Conservation (phyloP, 1,139 yeast genomes). For the Blastobotrys capitulatus region DNA sequence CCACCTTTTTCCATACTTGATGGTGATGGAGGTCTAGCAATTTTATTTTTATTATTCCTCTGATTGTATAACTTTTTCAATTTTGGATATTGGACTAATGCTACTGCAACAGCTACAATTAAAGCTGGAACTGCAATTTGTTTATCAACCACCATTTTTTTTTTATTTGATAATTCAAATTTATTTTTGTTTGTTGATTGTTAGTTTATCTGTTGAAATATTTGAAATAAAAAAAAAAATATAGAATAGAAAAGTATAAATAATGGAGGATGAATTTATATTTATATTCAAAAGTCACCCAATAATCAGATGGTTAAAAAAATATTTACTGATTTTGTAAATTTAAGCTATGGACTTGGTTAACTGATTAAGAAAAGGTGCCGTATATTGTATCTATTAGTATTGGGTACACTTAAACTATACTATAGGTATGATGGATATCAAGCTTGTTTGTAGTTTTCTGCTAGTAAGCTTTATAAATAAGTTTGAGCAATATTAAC, state of each 20-base stretch:
- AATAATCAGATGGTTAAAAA: neutral
- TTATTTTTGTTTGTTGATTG: neutral
- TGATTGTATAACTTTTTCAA: neutral
- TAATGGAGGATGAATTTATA: neutral
- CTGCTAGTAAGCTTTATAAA: too few species aligned
- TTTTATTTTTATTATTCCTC: neutral
- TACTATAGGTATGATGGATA: too few species aligned
- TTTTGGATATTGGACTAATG: conserved; percentile 2
- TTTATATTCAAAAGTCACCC: neutral
- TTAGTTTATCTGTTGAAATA: neutral
- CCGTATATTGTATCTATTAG: too few species aligned
- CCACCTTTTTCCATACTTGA: conserved; percentile 1
- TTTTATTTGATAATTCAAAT: neutral
- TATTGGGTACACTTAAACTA: too few species aligned
- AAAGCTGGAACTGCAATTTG: conserved; percentile 2
- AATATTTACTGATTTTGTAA: neutral
- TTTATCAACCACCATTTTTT: neutral
- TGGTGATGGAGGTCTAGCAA: conserved; percentile 2
- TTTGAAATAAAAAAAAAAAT: neutral
- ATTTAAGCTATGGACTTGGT: neutral
- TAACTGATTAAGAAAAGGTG: conserved; percentile 6
- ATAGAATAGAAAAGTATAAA: neutral
- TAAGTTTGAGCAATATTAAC: neutral
- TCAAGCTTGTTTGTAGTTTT: too few species aligned
- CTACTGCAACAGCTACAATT: conserved; percentile 2